A percentile compares a stretch with the other conserved stretches of the same genome.
Conservation (phyloP, 116 monocot species). For the Trichopus zeylanicus region DNA sequence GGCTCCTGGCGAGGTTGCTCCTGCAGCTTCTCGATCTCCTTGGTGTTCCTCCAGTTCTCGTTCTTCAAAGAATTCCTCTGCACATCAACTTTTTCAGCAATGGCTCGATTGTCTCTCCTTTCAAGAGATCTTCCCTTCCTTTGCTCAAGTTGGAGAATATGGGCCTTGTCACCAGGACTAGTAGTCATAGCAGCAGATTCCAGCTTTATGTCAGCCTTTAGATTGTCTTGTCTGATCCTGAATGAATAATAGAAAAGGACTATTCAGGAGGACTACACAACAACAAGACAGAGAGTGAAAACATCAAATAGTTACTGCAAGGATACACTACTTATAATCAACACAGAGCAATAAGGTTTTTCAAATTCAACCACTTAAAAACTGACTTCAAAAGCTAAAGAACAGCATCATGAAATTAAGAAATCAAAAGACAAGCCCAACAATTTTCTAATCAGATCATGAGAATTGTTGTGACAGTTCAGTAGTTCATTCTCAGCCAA, state of each 20-base stretch:
- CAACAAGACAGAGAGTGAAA: not conserved
- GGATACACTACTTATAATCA: no score
- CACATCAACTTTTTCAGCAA: slow-evolving; percentile 27
- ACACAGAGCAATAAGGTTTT: no score
- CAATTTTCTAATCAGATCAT: no score
- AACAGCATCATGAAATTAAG: no score
- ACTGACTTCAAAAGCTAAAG: no score
- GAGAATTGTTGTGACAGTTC: no score
- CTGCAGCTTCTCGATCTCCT: slow-evolving; percentile 35
- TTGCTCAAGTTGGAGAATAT: slow-evolving; percentile 20
- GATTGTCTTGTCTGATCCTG: slow-evolving; percentile 32
- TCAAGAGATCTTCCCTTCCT: slow-evolving; percentile 31
- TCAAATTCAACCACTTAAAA: no score
- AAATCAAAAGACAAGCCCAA: no score
- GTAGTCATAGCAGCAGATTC: slow-evolving; percentile 7
- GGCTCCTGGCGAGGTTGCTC: slow-evolving; percentile 42
- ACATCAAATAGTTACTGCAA: not conserved
- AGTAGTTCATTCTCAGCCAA: no score
- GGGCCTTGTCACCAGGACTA: slow-evolving; percentile 19
- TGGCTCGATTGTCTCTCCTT: slow-evolving; percentile 26
- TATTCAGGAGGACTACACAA: not conserved
- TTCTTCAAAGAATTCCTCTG: slow-evolving; percentile 37
- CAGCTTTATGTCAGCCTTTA: slow-evolving; percentile 28
- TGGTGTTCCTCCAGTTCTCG: slow-evolving; percentile 35
- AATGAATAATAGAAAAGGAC: not conserved